Conservation (phyloP, 805 yeast genomes). For the Ogataea pignaliae region DNA sequence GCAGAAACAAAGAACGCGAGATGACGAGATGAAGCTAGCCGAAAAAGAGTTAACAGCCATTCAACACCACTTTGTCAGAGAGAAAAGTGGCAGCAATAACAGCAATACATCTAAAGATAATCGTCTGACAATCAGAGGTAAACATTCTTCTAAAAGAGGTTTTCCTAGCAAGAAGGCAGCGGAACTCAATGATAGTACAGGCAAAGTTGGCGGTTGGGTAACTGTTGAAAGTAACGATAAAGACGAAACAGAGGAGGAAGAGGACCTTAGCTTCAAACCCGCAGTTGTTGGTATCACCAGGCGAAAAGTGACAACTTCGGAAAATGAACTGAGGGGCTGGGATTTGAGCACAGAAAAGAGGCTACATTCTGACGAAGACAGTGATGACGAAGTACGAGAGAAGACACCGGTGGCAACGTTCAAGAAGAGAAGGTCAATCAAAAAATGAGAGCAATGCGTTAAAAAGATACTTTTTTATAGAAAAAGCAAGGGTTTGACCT, state of each 20-base stretch:
- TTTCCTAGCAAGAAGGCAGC: not conserved
- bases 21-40: conserved; percentile 11
- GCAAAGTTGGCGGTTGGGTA: conserved; percentile 5
- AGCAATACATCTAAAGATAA: too few relatives aligned
- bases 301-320: conserved; percentile 10
- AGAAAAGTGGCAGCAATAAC: too few relatives aligned
- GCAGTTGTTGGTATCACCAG: conserved; percentile 6
- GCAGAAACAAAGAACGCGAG: conserved; percentile 18
- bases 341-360: conserved; percentile 16
- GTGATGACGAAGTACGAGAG: conserved; percentile 6
- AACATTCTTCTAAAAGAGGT: too few relatives aligned
- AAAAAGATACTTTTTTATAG: conserved; percentile 1
- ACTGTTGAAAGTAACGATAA: conserved; percentile 2
- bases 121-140: too few relatives aligned
- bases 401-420: conserved; percentile 5
- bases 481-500: too few relatives aligned
- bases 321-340: conserved; percentile 27
- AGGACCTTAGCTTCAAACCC: not conserved
- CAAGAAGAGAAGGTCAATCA: conserved; percentile 14
- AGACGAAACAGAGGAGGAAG: conserved; percentile 4
- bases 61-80: too few relatives aligned
- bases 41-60: not conserved
- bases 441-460: not conserved
- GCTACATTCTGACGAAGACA: not conserved
- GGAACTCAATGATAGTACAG: conserved; percentile 1